Evolutionary conservation across 345 rosid species (phyloP).

Genomic region (Schrenkiella parvula): DNA sequence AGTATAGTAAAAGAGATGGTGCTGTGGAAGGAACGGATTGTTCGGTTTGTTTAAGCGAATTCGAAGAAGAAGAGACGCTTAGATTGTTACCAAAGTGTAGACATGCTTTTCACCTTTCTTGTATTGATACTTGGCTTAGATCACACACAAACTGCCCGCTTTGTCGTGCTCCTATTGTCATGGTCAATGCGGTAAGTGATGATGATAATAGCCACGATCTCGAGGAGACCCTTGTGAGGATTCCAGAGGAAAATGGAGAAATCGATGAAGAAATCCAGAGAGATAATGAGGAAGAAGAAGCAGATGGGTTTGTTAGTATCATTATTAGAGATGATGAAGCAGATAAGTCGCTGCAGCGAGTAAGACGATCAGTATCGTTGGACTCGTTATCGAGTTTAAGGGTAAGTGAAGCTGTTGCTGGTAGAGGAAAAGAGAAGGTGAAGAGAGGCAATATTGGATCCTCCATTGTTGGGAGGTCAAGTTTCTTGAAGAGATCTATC

Average conservation of each 20-base stretch:
- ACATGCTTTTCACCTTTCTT: conserved; percentile 69
- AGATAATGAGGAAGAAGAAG: conserved; percentile 21
- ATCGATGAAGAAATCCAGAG: conserved; percentile 14
- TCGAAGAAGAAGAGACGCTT: conserved; percentile 59
- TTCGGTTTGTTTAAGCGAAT: conserved; percentile 71
- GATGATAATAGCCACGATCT: not conserved
- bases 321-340: conserved; percentile 11
- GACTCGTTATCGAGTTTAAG: conserved; percentile 41
- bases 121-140: conserved; percentile 76
- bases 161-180: conserved; percentile 55
- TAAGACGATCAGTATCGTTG: conserved; percentile 73
- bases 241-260: conserved; percentile 27
- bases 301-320: conserved; percentile 21
- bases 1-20: conserved; percentile 46
- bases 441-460: conserved; percentile 37
- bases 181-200: not conserved
- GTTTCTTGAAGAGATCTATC: conserved; percentile 53
- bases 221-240: conserved; percentile 28
- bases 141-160: conserved; percentile 66
- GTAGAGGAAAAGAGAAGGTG: conserved; percentile 28
- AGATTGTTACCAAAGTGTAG: conserved; percentile 67
- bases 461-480: conserved; percentile 44
- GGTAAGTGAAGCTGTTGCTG: conserved; percentile 32
- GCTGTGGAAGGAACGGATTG: conserved; percentile 70
- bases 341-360: conserved; percentile 31